Evolutionary conservation across 768 basidiomycete species (phyloP), one percentile per base, ranked within the genome.

Genomic region (Leccinellum rugosiceps): DNA sequence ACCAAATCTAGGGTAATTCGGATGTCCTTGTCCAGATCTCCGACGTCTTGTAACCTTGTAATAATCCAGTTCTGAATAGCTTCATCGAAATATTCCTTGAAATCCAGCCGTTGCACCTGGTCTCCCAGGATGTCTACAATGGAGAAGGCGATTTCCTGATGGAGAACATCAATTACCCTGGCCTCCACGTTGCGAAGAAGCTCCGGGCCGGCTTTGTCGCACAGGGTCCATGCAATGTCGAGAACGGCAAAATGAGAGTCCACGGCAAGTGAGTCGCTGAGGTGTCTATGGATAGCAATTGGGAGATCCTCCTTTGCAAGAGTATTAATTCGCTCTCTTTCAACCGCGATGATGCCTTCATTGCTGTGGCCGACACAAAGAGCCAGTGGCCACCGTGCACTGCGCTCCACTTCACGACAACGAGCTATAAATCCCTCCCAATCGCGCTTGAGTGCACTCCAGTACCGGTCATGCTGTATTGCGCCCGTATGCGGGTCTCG

Each of bases 351-450:
- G 28, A 88, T 72, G 31, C 81, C 80, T 48, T 72, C 70, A 15
- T 68, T 70, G 17, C 64, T 61, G 54, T 72, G 73, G 17, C 73
- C 74, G 23, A 78, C 67, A 41, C 84, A 86, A 34, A 93, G 78
- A 15, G 80, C 80, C 26, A 93, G 80, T 2, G 92, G 92, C 84
- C 89, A 88, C 45, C 90, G 82, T 32, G 88, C 89, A 59, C 84
- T 85, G 44, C 90, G 86, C 73, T 97, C 95, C n/a, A 94, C 78
- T 61, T 94, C 92, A 53, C 90, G 83, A 66, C 92, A 94, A 56
- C 92, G 82, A 8, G 94, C 89, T 59, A 95, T 85, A 65, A 98
- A 95, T 3, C 95, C 94, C 67, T 98, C 90, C 95, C 96, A 98
- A 64, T 98, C 94, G 47, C 90, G 77, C 70, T 92, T 94, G 64